Evolutionary conservation across 2,329 filamentous ascomycete genomes (phyloP), one percentile per base, ranked within the genome.

Genomic region (Akanthomyces dipterigenus): DNA sequence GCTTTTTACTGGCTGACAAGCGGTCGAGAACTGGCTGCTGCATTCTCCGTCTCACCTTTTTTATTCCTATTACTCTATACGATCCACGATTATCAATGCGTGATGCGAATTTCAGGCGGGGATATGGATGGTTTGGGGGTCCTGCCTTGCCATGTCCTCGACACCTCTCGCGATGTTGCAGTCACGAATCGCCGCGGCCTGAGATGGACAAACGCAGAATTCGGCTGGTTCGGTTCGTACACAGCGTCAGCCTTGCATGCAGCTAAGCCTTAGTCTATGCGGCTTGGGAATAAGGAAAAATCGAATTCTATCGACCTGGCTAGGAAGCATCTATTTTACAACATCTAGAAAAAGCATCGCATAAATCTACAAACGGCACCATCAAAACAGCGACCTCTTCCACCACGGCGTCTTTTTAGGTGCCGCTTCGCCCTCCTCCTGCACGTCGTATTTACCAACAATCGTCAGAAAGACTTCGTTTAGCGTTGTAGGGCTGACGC

Each of bases 381-480:
- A 26, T 43, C 16, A 60, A 61, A 61, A 56, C n/a, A 61, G 22
- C 34, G 54, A 58, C 61, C 43, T 63, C 62, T 60, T 63, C 49
- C 57, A 68, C 65, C 69, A 68, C 6, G 64, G 64, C 57, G 64
- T 68, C 59, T 70, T 63, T 50, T 69, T 62, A 0, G 51, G 61
- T 31, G 56, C 51, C 42, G 70, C 72, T 61, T 82, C 81, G 14
- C 80, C 79, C 74, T 91, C 91, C 71, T 93, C 90, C 65, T 85
- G 78, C 2, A 92, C 82, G 72, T 90, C 84, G 71, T 93, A 87
- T 71, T 85, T 83, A 3, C 86, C 85, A 0, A 96, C 90, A 71
- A 96, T 92, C 28, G 81, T 82, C 72, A 96, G 73, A 72, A 96
- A 96, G 0, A 96, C 90, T 73, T 96, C 89, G 71, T 96, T 91